Evolutionary conservation across 495 filamentous ascomycete species (phyloP), one percentile per base, ranked within the genome.

Genomic region (Hyaloscypha hepaticicola): DNA sequence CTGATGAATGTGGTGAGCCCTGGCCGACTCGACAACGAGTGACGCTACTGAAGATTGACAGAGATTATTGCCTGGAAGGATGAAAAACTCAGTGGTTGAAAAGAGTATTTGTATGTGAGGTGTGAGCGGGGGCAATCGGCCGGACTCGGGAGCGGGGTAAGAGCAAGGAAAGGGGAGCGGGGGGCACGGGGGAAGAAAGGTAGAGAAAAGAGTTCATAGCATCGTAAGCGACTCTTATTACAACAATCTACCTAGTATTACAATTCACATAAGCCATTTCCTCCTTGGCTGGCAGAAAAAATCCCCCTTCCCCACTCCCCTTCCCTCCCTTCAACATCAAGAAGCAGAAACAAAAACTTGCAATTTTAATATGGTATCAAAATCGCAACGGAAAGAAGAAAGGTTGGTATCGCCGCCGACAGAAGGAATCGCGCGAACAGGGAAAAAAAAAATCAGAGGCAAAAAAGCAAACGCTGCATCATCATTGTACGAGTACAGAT

Each of bases 341-440:
- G 28, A 33, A 55, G 21, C 26, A 25, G 16, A 55, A 38, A 49
- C 29, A 51, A 11, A 41, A 59, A 34, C n/a, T 16, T 33, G 31
- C 31, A 33, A 33, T 33, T 33, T 33, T 33, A 12, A 12, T 33
- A 33, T 33, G 7, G 31, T 26, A 6, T 5, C 14, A 7, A 55
- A 38, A 52, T 16, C 29, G 29, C 57, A 33, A 60, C 49, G 19
- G 52, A 25, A 53, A 51, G 60, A 63, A 65, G 56, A 56, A 61
- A 63, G 31, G 19, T 33, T 69, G 67, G 67, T 69, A 69, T 69
- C 67, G 63, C 67, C 67, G 67, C 67, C 63, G 26, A n/a, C n/a
- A n/a, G n/a, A n/a, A n/a, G n/a, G 45, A 63, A 57, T 45, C 25
- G 28, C 31, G n/a, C 9, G 49, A 45, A 21, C 49, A 45, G 19